phyloP scores from a whole-genome alignment of 2,329 filamentous ascomycete genomes.

The Sclerotinia subarctica region DNA sequence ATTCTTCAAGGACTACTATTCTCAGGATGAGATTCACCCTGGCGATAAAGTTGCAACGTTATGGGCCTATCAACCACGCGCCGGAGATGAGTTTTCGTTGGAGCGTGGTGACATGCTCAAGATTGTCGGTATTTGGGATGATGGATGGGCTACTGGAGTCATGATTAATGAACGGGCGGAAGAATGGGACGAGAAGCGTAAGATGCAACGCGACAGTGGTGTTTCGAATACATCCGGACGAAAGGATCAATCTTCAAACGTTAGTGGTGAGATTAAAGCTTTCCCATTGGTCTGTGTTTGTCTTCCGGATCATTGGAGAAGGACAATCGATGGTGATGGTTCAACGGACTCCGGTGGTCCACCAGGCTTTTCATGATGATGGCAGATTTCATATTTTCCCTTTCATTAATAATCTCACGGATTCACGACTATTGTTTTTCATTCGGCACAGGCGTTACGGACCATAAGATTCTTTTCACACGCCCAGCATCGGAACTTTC shows the following conservation, averaged over 20 bases:
- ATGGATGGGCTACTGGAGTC: conserved; percentile 95
- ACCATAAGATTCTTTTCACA: conserved; percentile 16
- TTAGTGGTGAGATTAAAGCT: conserved; percentile 83
- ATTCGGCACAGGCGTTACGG: conserved; percentile 34
- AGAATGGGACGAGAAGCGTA: conserved; percentile 76
- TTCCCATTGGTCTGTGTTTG: conserved; percentile 97
- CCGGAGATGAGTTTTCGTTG: conserved; percentile 86
- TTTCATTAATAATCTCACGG: conserved; percentile 29
- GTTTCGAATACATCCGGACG: conserved; percentile 76
- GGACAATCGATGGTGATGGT: conserved; percentile 88
- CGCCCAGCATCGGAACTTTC: conserved; percentile 7
- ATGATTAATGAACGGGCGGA: conserved; percentile 79
- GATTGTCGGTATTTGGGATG: conserved; percentile 97
- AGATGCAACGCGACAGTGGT: conserved; percentile 85
- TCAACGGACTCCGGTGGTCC: conserved; percentile 59
- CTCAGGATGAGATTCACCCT: conserved; percentile 90
- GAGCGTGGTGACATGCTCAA: conserved; percentile 98
- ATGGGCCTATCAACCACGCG: conserved; percentile 95
- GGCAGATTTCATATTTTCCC: background rate
- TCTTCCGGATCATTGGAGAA: conserved; percentile 91
- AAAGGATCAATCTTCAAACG: conserved; percentile 63
- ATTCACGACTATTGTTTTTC: conserved; percentile 35
- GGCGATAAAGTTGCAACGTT: conserved; percentile 86
- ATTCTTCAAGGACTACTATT: conserved; percentile 99
- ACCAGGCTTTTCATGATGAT: conserved; percentile 27